Evolutionary conservation across 352 stramenopile species (phyloP).

Genomic region (Globisporangium irregulare): DNA sequence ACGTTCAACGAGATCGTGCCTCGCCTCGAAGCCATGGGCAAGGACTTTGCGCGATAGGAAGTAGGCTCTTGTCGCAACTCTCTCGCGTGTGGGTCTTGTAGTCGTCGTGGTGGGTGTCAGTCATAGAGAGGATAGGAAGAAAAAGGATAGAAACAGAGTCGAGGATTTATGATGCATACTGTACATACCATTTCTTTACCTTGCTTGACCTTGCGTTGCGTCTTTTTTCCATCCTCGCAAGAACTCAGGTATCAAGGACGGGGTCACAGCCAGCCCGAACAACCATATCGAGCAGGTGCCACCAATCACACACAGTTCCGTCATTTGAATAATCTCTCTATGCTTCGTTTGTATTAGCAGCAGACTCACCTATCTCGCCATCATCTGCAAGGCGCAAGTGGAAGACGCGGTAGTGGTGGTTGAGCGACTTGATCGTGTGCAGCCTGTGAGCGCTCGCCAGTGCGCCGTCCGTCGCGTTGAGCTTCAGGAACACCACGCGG

Average conservation of each 20-base stretch:
- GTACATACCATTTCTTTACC: background rate
- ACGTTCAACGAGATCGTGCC: slow-evolving; percentile 83
- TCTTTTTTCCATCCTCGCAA: background rate
- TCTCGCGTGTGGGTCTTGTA: background rate
- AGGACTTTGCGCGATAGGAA: slow-evolving; percentile 47
- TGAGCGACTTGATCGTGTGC: slow-evolving; percentile 85
- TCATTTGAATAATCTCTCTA: background rate
- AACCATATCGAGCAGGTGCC: background rate
- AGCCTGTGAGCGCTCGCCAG: slow-evolving; percentile 60
- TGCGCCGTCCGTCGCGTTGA: slow-evolving; percentile 57
- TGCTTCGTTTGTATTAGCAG: background rate
- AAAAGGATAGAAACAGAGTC: background rate
- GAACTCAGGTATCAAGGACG: background rate
- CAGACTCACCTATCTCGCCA: background rate
- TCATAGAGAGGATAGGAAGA: background rate
- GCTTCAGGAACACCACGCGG: slow-evolving; percentile 68
- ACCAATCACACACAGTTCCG: background rate
- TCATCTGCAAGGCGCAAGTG: slow-evolving; percentile 25
- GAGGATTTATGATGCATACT: background rate
- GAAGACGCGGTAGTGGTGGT: slow-evolving; percentile 88
- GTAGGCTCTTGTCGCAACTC: background rate
- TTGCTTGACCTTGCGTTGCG: background rate
- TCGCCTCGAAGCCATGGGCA: slow-evolving; percentile 74
- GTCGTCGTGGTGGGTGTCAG: background rate
- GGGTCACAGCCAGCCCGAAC: background rate